Evolutionary conservation across 1,284 basidiomycete species (phyloP), one percentile per base, ranked within the genome.

Genomic region (Fomitiporia mediterranea): DNA sequence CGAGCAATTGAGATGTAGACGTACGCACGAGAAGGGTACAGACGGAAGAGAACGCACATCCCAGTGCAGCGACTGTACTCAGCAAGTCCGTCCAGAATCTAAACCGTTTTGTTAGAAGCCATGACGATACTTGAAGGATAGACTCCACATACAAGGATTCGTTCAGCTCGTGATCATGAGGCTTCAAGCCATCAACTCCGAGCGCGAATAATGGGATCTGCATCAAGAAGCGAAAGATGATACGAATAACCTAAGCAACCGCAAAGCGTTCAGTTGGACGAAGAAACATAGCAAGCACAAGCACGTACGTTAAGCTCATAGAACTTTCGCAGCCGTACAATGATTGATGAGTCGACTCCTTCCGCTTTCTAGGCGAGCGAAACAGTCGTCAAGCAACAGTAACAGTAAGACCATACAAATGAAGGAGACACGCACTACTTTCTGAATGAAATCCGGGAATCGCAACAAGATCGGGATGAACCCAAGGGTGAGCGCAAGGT

Each of bases 301-400:
- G 23, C 4, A 70, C 84, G 38, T 61, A 90, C 87, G 61, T 91
- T 90, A 44, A 90, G 68, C 65, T 91, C 88, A 42, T 86, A 84
- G 66, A 88, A 90, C 60, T 84, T 89, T 15, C 83, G 84, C 44
- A 91, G 69, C 19, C 86, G 79, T 37, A 88, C 75, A 46, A 90
- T 74, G 2, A 84, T 86, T 30, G 64, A 70, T 17, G 63, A 74
- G 51, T 90, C 87, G 8, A 88, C 83, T 3, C 78, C 77, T 64
- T 83, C 78, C 43, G 64, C 68, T 68, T 79, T 75, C 79, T 81
- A 55, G 11, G 30, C 2, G 2, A 19, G 23, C 7, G 2, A 30
- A 21, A 30, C 19, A 43, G 7, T 8, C 53, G 15, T 6, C 25
- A n/a, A 28, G 17, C 27, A 5, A 28, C 13, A n/a, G 25, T 4